A percentile compares a stretch with the other conserved stretches of the same genome.
phyloP scores from a whole-genome alignment of 176 grass and related monocot species.

The Triticum urartu region DNA sequence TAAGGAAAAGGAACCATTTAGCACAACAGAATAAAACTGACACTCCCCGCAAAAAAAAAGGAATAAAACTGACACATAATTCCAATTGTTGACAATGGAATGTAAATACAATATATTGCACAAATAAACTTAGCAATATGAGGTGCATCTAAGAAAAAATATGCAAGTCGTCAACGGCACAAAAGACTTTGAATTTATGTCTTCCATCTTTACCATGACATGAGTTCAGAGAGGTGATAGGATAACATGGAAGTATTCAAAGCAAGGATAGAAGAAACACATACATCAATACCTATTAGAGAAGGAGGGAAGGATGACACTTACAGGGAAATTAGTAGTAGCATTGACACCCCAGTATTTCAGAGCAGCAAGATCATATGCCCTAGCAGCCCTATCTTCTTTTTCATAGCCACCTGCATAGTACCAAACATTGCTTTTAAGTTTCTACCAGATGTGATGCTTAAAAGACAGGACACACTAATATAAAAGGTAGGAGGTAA shows the following conservation, averaged over 20 bases:
- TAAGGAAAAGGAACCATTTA: neutral
- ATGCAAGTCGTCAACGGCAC: neutral
- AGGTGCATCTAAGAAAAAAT: neutral
- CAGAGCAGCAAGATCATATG: slow-evolving; percentile 87
- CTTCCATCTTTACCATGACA: neutral
- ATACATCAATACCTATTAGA: neutral
- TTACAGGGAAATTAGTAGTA: slow-evolving; percentile 73
- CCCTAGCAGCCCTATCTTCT: slow-evolving; percentile 88
- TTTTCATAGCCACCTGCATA: slow-evolving; percentile 84
- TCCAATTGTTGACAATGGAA: neutral
- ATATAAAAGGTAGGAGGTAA: neutral
- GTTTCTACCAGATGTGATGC: neutral
- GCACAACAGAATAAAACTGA: neutral
- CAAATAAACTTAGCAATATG: neutral
- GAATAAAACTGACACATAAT: neutral
- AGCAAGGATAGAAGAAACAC: neutral
- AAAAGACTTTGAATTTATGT: slow-evolving; percentile 5
- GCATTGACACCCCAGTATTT: slow-evolving; percentile 90
- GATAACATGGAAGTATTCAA: neutral
- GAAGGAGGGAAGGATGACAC: neutral
- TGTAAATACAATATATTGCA: neutral
- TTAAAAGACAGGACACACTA: neutral
- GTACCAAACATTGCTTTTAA: slow-evolving; percentile 14
- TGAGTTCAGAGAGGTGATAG: neutral
- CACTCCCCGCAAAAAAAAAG: too few relatives aligned